phyloP scores from a whole-genome alignment of 2,329 filamentous ascomycete genomes.

The Penicillium concentricum region DNA sequence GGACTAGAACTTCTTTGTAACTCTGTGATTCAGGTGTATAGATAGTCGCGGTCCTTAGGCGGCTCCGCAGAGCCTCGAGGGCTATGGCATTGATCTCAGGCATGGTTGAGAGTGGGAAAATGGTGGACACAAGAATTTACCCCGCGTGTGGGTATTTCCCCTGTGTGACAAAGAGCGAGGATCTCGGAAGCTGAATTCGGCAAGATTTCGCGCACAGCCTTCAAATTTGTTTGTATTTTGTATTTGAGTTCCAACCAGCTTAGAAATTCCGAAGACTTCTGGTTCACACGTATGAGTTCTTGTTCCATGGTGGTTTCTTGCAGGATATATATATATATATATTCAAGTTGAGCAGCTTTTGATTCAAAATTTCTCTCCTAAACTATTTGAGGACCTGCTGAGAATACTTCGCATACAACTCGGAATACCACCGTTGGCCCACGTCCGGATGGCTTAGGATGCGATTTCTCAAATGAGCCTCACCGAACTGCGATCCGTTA shows the following conservation, averaged over 20 bases:
- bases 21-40: constrained; percentile 23
- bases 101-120: constrained; percentile 5
- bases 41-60: constrained; percentile 11
- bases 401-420: constrained; percentile 32
- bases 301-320: neutral
- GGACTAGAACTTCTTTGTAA: constrained; percentile 24
- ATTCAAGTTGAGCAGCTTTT: neutral
- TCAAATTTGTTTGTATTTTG: too few species aligned
- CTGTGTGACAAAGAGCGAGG: neutral
- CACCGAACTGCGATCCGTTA: constrained; percentile 31
- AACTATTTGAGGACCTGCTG: constrained; percentile 20
- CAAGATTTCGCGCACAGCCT: neutral
- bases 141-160: neutral
- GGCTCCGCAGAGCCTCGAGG: constrained; percentile 12
- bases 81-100: neutral
- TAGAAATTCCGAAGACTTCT: neutral
- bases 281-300: too few species aligned
- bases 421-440: constrained; percentile 37
- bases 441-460: constrained; percentile 40
- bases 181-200: neutral
- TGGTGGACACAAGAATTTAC: neutral
- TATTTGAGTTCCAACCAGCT: neutral
- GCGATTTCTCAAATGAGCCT: constrained; percentile 38
- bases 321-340: neutral
- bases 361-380: neutral